These are phyloP conservation scores for Aegilops tauschii DNA, from an alignment of 176 grass and related monocot genomes.

Conservation along the genomic window DNA sequence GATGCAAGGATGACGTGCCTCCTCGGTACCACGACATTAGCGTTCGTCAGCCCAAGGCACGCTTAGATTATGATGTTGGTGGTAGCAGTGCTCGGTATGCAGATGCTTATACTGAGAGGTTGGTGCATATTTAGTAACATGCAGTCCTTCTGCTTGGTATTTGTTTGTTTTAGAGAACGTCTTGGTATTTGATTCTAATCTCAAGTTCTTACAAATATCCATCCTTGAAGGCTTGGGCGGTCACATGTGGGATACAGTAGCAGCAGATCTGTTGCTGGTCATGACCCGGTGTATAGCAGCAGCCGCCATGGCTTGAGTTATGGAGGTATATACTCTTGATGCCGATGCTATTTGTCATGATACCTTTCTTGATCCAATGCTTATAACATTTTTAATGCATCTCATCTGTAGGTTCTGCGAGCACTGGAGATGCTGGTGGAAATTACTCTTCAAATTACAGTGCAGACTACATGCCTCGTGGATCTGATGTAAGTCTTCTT, in stretches of 20 bases:
- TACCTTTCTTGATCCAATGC: not conserved
- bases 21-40: constrained; percentile 65
- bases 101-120: constrained; percentile 74
- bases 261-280: constrained; percentile 51
- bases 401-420: constrained; percentile 50
- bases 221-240: constrained; percentile 57
- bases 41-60: constrained; percentile 58
- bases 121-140: constrained; percentile 33
- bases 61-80: constrained; percentile 61
- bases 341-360: not conserved
- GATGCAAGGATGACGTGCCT: constrained; percentile 59
- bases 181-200: constrained; percentile 14
- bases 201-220: not conserved
- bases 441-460: constrained; percentile 62
- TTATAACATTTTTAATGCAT: not conserved
- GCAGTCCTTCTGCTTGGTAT: not conserved
- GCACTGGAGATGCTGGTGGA: constrained; percentile 51
- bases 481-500: constrained; percentile 76
- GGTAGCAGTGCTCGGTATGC: constrained; percentile 62
- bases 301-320: constrained; percentile 67
- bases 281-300: constrained; percentile 64
- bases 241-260: constrained; percentile 60
- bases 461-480: constrained; percentile 57
- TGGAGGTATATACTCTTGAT: constrained; percentile 55
- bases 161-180: not conserved